Conservation (phyloP, 345 rosid genomes). For the Euphorbia pulcherrima region DNA sequence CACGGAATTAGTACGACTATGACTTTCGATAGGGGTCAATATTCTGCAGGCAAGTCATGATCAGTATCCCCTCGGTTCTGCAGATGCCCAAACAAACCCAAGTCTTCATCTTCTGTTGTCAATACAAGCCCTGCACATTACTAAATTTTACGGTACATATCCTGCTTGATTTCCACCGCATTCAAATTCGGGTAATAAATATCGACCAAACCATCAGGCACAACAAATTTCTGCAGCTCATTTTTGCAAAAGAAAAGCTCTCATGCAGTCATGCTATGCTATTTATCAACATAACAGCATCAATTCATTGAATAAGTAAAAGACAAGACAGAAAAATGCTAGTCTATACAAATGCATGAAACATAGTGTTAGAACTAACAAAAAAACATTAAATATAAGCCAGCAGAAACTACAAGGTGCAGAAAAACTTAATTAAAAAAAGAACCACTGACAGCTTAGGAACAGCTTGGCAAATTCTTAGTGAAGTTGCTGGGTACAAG, state of each 20-base stretch:
- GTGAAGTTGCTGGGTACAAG: conserved; percentile 5
- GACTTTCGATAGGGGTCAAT: background rate
- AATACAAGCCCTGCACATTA: background rate
- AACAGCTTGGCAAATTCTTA: background rate
- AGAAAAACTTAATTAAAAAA: background rate
- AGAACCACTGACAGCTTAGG: conserved; percentile 4
- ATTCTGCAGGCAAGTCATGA: background rate
- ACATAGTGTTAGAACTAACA: background rate
- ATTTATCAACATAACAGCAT: background rate
- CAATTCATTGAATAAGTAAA: background rate
- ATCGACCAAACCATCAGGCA: background rate
- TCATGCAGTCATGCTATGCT: too few species aligned
- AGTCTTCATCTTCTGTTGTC: background rate
- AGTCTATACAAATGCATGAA: background rate
- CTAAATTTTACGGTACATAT: background rate
- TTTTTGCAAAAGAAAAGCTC: background rate
- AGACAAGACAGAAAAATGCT: background rate
- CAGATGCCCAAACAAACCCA: background rate
- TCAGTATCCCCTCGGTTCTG: background rate
- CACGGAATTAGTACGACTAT: conserved; percentile 38
- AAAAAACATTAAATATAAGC: background rate
- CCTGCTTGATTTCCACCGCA: background rate
- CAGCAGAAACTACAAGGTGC: conserved; percentile 2
- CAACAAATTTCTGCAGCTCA: background rate
- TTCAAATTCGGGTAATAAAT: background rate